Conservation (phyloP, 805 yeast genomes). For the Pichia manshurica region DNA sequence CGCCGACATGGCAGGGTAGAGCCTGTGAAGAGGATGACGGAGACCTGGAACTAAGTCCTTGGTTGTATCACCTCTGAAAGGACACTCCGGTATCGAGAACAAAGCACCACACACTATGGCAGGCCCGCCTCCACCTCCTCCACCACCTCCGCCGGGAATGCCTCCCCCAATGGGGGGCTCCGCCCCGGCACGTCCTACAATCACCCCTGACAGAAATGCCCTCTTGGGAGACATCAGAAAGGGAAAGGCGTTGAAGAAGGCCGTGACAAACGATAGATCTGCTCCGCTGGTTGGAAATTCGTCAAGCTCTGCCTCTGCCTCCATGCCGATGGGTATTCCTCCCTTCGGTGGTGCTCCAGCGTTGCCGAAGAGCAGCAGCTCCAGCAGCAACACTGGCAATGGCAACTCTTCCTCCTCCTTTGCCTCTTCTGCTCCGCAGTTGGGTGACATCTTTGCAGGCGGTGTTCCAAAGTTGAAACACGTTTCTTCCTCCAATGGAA, state of each 20-base stretch:
- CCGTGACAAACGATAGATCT: conserved; percentile 62
- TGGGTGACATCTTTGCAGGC: conserved; percentile 69
- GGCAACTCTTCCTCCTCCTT: background rate
- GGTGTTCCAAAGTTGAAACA: conserved; percentile 72
- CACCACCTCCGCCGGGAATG: conserved; percentile 44
- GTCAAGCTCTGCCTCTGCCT: conserved; percentile 14
- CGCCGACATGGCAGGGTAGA: too few species aligned
- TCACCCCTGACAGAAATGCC: conserved; percentile 42
- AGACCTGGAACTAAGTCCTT: too few species aligned
- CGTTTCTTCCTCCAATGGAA: conserved; percentile 23
- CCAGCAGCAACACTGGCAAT: background rate
- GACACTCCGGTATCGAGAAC: background rate
- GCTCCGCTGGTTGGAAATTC: conserved; percentile 46
- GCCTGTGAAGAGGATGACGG: too few species aligned
- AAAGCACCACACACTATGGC: conserved; percentile 26
- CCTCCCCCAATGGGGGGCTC: conserved; percentile 37
- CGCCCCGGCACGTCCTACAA: conserved; percentile 25
- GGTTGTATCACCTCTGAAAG: too few species aligned
- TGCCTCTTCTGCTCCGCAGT: conserved; percentile 36
- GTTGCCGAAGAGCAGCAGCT: background rate
- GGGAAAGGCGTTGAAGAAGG: conserved; percentile 55
- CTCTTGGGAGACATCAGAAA: conserved; percentile 79
- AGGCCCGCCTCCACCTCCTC: conserved; percentile 57
- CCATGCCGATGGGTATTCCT: conserved; percentile 13
- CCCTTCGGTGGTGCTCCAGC: conserved; percentile 3